Evolutionary conservation across 2,329 filamentous ascomycete genomes (phyloP).

Genomic region (Alternaria metachromatica): DNA sequence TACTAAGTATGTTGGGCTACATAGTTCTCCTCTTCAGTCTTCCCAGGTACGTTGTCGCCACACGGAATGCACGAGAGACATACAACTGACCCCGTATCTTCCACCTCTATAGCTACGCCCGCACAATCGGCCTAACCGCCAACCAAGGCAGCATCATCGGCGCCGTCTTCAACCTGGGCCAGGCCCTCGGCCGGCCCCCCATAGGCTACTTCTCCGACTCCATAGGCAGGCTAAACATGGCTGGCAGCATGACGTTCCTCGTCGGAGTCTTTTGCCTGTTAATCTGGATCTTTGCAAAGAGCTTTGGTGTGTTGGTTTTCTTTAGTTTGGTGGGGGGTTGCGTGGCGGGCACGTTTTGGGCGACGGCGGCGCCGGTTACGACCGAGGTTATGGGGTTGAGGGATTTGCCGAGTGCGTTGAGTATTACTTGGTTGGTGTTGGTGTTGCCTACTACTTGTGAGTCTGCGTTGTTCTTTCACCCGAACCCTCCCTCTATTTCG

Average conservation of each 20-base stretch:
- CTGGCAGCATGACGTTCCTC: slow-evolving; percentile 67
- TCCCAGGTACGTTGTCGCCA: too few relatives aligned
- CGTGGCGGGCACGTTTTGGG: slow-evolving; percentile 73
- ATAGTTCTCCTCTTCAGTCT: slow-evolving; percentile 81
- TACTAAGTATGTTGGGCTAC: slow-evolving; percentile 76
- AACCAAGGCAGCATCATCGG: slow-evolving; percentile 73
- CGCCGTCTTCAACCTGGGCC: slow-evolving; percentile 73
- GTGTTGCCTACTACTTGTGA: slow-evolving; percentile 71
- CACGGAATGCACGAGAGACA: too few relatives aligned
- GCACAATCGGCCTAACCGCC: slow-evolving; percentile 69
- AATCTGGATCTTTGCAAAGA: slow-evolving; percentile 75
- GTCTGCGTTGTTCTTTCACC: too few relatives aligned
- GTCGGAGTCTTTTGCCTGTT: slow-evolving; percentile 70
- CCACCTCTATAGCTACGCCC: too few relatives aligned
- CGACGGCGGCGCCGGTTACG: slow-evolving; percentile 69
- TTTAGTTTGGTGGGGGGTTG: slow-evolving; percentile 69
- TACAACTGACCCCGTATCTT: too few relatives aligned
- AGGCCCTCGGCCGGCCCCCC: slow-evolving; percentile 71
- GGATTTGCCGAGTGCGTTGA: slow-evolving; percentile 71
- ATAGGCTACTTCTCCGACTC: slow-evolving; percentile 76
- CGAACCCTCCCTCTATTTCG: too few relatives aligned
- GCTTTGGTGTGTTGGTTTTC: slow-evolving; percentile 72
- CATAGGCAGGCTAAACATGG: slow-evolving; percentile 76
- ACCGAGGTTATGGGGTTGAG: slow-evolving; percentile 77
- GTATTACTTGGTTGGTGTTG: slow-evolving; percentile 74